Evolutionary conservation across 2,329 filamentous ascomycete genomes (phyloP).

Genomic region (Fusarium illudens): DNA sequence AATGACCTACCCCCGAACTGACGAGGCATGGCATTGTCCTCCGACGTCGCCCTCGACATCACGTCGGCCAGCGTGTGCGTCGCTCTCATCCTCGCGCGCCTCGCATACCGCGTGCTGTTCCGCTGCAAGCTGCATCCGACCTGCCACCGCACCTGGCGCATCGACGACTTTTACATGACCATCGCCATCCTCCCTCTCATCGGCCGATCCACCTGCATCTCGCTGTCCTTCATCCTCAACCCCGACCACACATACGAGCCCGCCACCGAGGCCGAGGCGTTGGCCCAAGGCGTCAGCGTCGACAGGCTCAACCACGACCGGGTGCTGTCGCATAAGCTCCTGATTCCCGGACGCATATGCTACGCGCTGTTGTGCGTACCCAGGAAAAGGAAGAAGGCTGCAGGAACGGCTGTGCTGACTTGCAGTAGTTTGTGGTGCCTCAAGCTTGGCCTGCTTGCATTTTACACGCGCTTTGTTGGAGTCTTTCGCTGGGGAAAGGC

Average conservation of each 20-base stretch:
- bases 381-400: background rate
- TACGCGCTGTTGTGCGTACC: slow-evolving; percentile 45
- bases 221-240: slow-evolving; percentile 39
- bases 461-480: slow-evolving; percentile 45
- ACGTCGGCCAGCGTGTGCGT: slow-evolving; percentile 41
- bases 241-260: slow-evolving; percentile 38
- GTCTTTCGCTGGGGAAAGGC: slow-evolving; percentile 36
- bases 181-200: slow-evolving; percentile 44
- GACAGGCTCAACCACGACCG: slow-evolving; percentile 30
- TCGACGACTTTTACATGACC: slow-evolving; percentile 46
- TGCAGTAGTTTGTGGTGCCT: slow-evolving; percentile 42
- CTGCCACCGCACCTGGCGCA: slow-evolving; percentile 45
- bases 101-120: slow-evolving; percentile 40
- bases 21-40: slow-evolving; percentile 32
- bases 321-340: slow-evolving; percentile 39
- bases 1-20: slow-evolving; percentile 5
- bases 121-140: slow-evolving; percentile 40
- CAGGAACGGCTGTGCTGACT: slow-evolving; percentile 2
- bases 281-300: slow-evolving; percentile 17
- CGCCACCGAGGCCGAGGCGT: slow-evolving; percentile 34
- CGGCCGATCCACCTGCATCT: slow-evolving; percentile 40
- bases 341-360: slow-evolving; percentile 42
- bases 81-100: slow-evolving; percentile 42
- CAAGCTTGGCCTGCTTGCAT: slow-evolving; percentile 43
- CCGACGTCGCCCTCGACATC: slow-evolving; percentile 41